phyloP scores from a whole-genome alignment of 768 basidiomycete genomes.

The Mycena albidolilacea region DNA sequence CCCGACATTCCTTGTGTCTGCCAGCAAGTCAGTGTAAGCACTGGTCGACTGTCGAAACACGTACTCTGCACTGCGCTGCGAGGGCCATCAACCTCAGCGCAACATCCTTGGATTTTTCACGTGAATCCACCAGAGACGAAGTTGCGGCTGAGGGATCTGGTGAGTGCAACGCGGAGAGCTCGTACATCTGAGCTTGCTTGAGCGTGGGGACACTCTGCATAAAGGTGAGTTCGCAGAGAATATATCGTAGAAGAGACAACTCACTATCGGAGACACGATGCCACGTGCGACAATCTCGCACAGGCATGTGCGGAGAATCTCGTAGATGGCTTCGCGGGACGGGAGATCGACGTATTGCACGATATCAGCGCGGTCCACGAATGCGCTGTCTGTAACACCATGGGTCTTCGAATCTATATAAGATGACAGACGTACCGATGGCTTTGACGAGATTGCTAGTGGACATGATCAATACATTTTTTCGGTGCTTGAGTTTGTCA shows the following conservation, averaged over 20 bases:
- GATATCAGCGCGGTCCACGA: constrained; percentile 97
- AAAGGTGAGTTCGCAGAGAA: constrained; percentile 14
- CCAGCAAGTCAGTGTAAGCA: not conserved
- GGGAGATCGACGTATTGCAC: constrained; percentile 96
- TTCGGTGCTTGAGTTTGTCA: constrained; percentile 93
- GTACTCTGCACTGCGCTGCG: constrained; percentile 85
- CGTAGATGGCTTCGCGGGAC: constrained; percentile 92
- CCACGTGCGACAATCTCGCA: constrained; percentile 83
- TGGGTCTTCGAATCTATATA: not conserved
- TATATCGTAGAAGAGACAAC: constrained; percentile 45
- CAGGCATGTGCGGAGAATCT: constrained; percentile 89
- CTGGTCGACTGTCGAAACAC: constrained; percentile 44
- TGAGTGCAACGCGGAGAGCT: constrained; percentile 51
- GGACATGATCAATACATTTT: constrained; percentile 96
- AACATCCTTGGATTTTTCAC: constrained; percentile 66
- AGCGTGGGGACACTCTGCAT: constrained; percentile 73
- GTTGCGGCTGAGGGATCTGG: constrained; percentile 20
- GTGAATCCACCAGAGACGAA: constrained; percentile 49
- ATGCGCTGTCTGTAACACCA: constrained; percentile 81
- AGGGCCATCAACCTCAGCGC: constrained; percentile 75
- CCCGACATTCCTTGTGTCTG: constrained; percentile 91
- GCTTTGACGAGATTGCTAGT: constrained; percentile 96
- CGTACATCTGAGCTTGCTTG: constrained; percentile 72
- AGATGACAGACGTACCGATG: constrained; percentile 74
- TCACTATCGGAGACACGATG: constrained; percentile 75